Base-by-base conservation (phyloP, 139 green algal species). In the Micractinium conductrix region DNA sequence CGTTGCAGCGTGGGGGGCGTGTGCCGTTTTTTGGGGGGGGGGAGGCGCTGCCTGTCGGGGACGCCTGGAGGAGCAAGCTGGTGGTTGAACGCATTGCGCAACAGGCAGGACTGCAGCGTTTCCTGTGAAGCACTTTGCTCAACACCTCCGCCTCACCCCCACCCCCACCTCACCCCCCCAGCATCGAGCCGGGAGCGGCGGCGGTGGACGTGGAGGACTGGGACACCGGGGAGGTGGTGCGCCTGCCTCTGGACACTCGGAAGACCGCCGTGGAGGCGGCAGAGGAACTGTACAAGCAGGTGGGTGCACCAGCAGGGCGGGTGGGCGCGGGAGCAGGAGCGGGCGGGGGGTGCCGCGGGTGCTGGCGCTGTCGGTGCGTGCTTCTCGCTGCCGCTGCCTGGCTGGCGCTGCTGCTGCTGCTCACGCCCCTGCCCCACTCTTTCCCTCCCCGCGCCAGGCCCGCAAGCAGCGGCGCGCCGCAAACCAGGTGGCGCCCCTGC, bases 201-300 rank as follows among this genome's bases (percentile, higher is more conserved):
- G 44, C 83, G 22, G 38, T 95, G 44, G 79, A 91, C 40, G 92
- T 91, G 21, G 93, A 96, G 84, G 93, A 96, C 87, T 98, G 95
- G 95, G 93, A 96, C n/a, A 84, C 35, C 38, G 94, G 94, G 2
- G 72, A 91, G 78, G n/a, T 70, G 4, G 71, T 94, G 4, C 88
- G 53, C 0, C 43, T 97, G 14, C 8, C 80, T 26, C 89, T 97
- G 58, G 93, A 96, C 82, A 69, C 91, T 0, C 19, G 38, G 21
- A 85, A 83, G 43, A 88, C 35, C 28, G 73, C 86, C 33, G 62
- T 91, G 40, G 85, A 91, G 53, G 37, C 22, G 10, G 91, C 93
- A 26, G 91, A 96, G 84, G 87, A 37, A 33, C 78, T 95, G 81
- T 98, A 95, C 90, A 82, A 82, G 76, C 76, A 82, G 74, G 74